phyloP scores from a whole-genome alignment of 768 basidiomycete species.

The Amanita exitialis region DNA sequence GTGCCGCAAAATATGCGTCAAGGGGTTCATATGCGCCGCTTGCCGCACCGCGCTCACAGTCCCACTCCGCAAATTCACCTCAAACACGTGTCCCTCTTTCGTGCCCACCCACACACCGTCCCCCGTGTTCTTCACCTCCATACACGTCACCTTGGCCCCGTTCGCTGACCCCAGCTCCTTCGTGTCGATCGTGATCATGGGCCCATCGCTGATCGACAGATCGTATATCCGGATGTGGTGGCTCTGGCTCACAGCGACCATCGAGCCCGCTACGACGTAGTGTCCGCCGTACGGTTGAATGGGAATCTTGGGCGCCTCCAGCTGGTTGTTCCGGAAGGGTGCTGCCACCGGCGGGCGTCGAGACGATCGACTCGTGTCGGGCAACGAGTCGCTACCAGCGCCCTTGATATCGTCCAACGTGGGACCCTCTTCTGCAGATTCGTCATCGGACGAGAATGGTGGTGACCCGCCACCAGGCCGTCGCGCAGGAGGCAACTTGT shows the following conservation, averaged over 20 bases:
- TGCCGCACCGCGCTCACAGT: conserved; percentile 45
- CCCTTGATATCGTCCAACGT: conserved; percentile 34
- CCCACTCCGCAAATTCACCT: conserved; percentile 66
- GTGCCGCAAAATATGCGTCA: conserved; percentile 69
- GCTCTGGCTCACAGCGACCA: conserved; percentile 45
- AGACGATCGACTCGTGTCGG: conserved; percentile 62
- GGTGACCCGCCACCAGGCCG: conserved; percentile 17
- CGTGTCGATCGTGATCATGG: conserved; percentile 44
- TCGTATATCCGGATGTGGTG: conserved; percentile 60
- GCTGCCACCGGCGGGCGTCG: conserved; percentile 34
- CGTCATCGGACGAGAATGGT: conserved; percentile 38
- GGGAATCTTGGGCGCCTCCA: conserved; percentile 38
- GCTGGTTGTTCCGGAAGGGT: conserved; percentile 26
- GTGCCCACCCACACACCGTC: conserved; percentile 73
- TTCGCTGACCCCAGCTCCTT: conserved; percentile 49
- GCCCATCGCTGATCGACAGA: conserved; percentile 34
- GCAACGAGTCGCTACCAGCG: conserved; percentile 40
- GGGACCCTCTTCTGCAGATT: conserved; percentile 40
- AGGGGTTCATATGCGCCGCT: conserved; percentile 51
- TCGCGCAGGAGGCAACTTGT: conserved; percentile 58
- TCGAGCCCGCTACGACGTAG: conserved; percentile 45
- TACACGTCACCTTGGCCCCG: conserved; percentile 60
- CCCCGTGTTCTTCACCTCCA: conserved; percentile 62
- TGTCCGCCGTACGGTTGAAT: conserved; percentile 50
- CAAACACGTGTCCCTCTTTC: conserved; percentile 81